Base-by-base conservation (phyloP, 163 green algal species). In the Trebouxiophyceae sp. region DNA sequence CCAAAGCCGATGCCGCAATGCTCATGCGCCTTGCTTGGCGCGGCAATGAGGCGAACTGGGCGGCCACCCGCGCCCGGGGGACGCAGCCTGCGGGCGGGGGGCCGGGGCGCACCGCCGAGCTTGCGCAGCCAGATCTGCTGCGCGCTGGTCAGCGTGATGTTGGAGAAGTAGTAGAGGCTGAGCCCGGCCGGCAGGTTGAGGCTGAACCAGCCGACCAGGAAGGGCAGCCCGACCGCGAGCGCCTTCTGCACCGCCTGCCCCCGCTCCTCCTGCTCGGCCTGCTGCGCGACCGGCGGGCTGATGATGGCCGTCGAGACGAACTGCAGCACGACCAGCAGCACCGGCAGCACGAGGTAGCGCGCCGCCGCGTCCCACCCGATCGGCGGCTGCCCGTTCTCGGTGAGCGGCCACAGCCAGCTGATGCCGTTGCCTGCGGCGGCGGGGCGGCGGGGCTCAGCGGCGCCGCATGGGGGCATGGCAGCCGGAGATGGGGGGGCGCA, bases 151-250 rank as follows among this genome's bases (percentile, higher is more conserved):
- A 96, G 68, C 4, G 86, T 56, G 24, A 82, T 95, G 76, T 97
- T 97, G 59, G 73, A 66, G 22, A 96, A 85, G 80, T 95, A 97
- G 79, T 97, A 97, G 30, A 97, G 79, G 32, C 82, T 79, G 44
- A 97, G 80, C 4, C 91, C 91, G 5, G 68, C 72, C 5, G 91
- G 91, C 45, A 97, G 79, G 70, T 92, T 93, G 33, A 97, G 81
- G 7, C 85, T 67, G 69, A 97, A 96, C 75, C 81, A 97, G 63
- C 88, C 91, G 23, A 96, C 72, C 83, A 96, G 92, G 46, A 96
- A 74, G 23, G 91, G 91, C 69, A 96, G 76, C 34, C 81, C 69
- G 2, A 68, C 45, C 23, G 81, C 32, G 34, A 91, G 68, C 4
- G 80, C 74, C 31, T 75, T 72, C 62, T 78, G 60, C 19, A 50